phyloP scores from a whole-genome alignment of 192 early-diverging fungal species.

The Coemansia sp. region DNA sequence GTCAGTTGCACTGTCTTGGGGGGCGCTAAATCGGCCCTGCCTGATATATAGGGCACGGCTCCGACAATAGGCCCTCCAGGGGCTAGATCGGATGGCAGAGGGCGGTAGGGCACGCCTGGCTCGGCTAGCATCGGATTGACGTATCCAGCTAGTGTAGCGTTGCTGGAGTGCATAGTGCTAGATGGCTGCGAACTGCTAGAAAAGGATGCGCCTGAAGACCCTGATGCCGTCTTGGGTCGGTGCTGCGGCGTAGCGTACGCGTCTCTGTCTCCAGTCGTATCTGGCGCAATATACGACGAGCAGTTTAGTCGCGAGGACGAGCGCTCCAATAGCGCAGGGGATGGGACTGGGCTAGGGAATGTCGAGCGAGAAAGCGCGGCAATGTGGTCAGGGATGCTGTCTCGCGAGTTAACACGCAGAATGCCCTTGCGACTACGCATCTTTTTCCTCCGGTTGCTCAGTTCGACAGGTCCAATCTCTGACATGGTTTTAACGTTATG shows the following conservation, averaged over 20 bases:
- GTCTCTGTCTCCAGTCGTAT: constrained; percentile 16
- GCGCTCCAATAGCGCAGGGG: constrained; percentile 32
- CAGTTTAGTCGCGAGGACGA: constrained; percentile 29
- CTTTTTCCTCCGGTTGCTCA: constrained; percentile 29
- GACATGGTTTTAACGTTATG: constrained; percentile 3
- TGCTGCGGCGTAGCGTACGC: constrained; percentile 15
- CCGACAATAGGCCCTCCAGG: background rate
- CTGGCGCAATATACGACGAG: constrained; percentile 10
- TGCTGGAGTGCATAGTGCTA: constrained; percentile 18
- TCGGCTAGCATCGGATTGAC: constrained; percentile 1
- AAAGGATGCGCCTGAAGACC: constrained; percentile 9
- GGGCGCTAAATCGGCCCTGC: constrained; percentile 18
- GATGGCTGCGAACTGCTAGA: constrained; percentile 7
- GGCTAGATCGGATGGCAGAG: background rate
- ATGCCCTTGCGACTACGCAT: constrained; percentile 36
- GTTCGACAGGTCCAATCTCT: constrained; percentile 6
- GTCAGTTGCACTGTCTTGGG: constrained; percentile 34
- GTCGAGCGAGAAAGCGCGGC: constrained; percentile 55
- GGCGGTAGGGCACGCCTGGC: constrained; percentile 4
- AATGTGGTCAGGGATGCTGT: constrained; percentile 52
- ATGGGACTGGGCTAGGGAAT: constrained; percentile 49
- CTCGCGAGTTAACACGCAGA: constrained; percentile 39
- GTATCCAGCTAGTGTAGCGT: constrained; percentile 5
- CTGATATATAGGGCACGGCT: background rate
- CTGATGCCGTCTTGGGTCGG: constrained; percentile 48